Conservation (phyloP, 805 yeast species). For the Cyberlindnera xishuangbannaensis region DNA sequence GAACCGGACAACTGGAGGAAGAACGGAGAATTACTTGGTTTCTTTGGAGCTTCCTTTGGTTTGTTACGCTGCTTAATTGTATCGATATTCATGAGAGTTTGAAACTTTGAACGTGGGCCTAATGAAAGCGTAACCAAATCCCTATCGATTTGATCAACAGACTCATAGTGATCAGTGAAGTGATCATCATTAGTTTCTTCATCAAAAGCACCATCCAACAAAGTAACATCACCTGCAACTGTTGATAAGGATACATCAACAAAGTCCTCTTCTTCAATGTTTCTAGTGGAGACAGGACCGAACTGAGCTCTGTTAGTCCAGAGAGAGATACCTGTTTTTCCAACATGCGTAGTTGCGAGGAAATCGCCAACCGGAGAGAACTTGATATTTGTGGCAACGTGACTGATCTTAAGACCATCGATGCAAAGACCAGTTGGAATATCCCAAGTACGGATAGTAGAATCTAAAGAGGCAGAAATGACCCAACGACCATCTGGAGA, state of each 20-base stretch:
- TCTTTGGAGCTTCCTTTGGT: constrained; percentile 84
- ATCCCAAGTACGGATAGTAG: constrained; percentile 94
- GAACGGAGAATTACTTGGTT: constrained; percentile 75
- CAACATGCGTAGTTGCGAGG: constrained; percentile 88
- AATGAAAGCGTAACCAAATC: constrained; percentile 67
- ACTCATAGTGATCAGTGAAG: constrained; percentile 35
- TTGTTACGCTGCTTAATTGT: constrained; percentile 80
- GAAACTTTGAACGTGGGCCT: constrained; percentile 74
- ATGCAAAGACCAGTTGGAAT: constrained; percentile 95
- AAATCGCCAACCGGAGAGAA: constrained; percentile 86
- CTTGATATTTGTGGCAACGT: constrained; percentile 74
- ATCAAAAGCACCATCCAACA: constrained; percentile 31
- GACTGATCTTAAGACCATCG: constrained; percentile 76
- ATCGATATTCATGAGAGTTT: constrained; percentile 75
- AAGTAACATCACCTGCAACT: constrained; percentile 74
- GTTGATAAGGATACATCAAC: constrained; percentile 58
- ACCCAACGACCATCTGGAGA: constrained; percentile 96
- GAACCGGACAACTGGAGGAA: constrained; percentile 67
- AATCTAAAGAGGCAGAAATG: constrained; percentile 74
- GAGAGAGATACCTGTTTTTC: constrained; percentile 80
- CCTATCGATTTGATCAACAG: constrained; percentile 57
- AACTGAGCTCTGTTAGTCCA: constrained; percentile 94
- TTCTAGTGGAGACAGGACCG: constrained; percentile 66
- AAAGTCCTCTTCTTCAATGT: constrained; percentile 71
- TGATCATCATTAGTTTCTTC: constrained; percentile 26